Evolutionary conservation across 2,329 filamentous ascomycete genomes (phyloP), one percentile per base, ranked within the genome.

Genomic region (Dothideomycetes sp.): DNA sequence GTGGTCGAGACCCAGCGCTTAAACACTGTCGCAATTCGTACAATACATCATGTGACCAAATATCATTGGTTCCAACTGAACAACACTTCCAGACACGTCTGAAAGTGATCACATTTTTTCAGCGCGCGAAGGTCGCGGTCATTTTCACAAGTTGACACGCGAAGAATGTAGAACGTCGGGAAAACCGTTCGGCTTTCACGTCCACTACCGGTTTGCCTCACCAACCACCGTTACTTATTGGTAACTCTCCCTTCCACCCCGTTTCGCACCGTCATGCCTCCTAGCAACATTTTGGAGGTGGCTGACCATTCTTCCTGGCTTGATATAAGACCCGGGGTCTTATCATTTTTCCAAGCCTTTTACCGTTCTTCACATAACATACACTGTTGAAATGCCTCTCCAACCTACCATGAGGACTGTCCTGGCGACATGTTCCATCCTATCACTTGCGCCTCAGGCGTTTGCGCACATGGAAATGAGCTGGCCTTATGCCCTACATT

Each of bases 391-490:
- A n/a, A 38, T 36, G 36, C 37, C 24, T 43, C 17, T 14, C 29
- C 22, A 33, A 10, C 34, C 15, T 17, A 29, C 36, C 22, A 32
- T 32, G n/a, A 38, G 34, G 11, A 35, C 36, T n/a, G 36, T 36
- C 36, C 33, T 43, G 33, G 36, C 37, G 36, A 36, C 41, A 29
- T 33, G 36, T 14, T 14, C 32, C n/a, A 32, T 39, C 30, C 38
- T 46, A 15, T 34, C 37, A 17, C 35, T 43, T 9, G 38, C 41
- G 24, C 19, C 37, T 4, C 37, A 39, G 22, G 36, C 36, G 22
- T 30, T 43, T 34, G 44, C 37, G 34, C 73, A 77, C 53, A 73
- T 77, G 62, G 66, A 76, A 53, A 67, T 77, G 70, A 61, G 56
- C 48, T 64, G 64, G 42, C 73, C 73, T 2, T 70, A 66, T 43